Evolutionary conservation across 768 basidiomycete species (phyloP), one percentile per base, ranked within the genome.

Genomic region (Termitomyces sp.): DNA sequence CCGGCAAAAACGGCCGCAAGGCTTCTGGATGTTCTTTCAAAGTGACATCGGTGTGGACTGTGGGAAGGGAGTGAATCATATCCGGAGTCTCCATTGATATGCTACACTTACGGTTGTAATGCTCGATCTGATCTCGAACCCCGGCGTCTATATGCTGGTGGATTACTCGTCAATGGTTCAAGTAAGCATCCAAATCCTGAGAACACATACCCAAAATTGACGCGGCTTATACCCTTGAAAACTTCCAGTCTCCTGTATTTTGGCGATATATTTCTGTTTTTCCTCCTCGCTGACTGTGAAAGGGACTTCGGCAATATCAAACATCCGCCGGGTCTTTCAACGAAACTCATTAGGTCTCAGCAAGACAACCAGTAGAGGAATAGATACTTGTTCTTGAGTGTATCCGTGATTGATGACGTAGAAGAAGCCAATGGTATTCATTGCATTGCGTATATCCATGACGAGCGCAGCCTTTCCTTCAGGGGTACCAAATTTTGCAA

Each of bases 81-180:
- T 15, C 20, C 28, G 40, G 13, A 51, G 50, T 6, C 15, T 32
- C 24, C n/a, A 44, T 9, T 8, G 55, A 15, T 7, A 48, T 11
- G 45, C 9, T 4, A 8, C 5, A 64, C 81, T 60, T 63, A 88
- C 88, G 76, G 65, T 83, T 85, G 66, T 89, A 88, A 57, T 82
- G 75, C 65, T 89, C 87, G n/a, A 87, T 65, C 64, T 88, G 85
- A 66, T 89, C 88, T 16, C 72, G 78, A 20, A 89, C 82, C 3
- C 87, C 88, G 13, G 78, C 80, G 39, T 83, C 84, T 46, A 89
- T 81, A 50, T 84, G 83, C 87, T 89, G 13, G 22, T 48, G 22
- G 22, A 13, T 22, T 16, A 24, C 22, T 15, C 5, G 12, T 48
- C 46, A 48, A 24, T 22, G 0, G 6, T 11, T 46, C 13, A 9